phyloP scores from a whole-genome alignment of 2,329 filamentous ascomycete species.

The Biscogniauxia marginata region DNA sequence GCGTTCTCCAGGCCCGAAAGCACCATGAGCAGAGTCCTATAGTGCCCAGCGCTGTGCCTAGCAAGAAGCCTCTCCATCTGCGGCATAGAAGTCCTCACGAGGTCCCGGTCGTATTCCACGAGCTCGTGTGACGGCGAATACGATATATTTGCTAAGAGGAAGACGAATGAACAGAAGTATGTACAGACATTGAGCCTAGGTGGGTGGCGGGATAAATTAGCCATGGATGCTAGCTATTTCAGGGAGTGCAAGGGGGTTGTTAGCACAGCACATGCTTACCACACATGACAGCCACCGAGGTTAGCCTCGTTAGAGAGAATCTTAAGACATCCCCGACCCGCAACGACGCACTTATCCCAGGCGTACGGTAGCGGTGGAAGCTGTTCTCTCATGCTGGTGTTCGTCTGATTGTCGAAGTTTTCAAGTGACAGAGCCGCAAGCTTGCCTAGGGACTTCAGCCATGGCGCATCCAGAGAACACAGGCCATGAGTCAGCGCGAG shows the following conservation, averaged over 20 bases:
- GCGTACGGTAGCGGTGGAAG: constrained; percentile 15
- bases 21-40: constrained; percentile 16
- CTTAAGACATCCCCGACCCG: constrained; percentile 22
- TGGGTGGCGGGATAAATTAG: not conserved
- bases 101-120: constrained; percentile 18
- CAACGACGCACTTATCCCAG: constrained; percentile 22
- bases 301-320: constrained; percentile 14
- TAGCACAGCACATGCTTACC: constrained; percentile 16
- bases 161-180: constrained; percentile 27
- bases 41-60: constrained; percentile 14
- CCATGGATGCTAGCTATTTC: not conserved
- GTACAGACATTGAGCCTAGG: constrained; percentile 24
- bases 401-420: constrained; percentile 18
- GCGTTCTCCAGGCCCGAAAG: constrained; percentile 14
- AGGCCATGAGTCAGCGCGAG: constrained; percentile 40
- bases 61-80: constrained; percentile 19
- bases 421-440: constrained; percentile 27
- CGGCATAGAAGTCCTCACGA: constrained; percentile 17
- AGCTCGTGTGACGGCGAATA: constrained; percentile 21
- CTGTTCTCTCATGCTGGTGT: constrained; percentile 13
- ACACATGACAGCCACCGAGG: constrained; percentile 17
- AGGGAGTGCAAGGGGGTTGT: too few species aligned
- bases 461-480: constrained; percentile 38
- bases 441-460: constrained; percentile 35
- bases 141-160: constrained; percentile 24